Evolutionary conservation across 768 basidiomycete genomes (phyloP), one percentile per base, ranked within the genome.

Genomic region (Jaapia argillacea): DNA sequence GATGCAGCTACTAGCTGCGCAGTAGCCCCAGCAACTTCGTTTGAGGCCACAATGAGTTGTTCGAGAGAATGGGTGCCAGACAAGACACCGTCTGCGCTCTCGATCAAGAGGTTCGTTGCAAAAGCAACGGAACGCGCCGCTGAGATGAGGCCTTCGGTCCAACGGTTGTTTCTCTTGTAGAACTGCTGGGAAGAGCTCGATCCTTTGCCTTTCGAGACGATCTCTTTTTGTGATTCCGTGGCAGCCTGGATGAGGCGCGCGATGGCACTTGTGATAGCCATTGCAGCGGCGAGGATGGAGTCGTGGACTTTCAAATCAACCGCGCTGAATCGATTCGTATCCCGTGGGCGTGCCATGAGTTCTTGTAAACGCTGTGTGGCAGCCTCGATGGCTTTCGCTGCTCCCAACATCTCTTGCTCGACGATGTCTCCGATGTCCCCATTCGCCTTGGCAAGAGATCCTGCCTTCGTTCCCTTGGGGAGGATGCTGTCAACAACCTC

Each of bases 161-260:
- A 99, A 47, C 96, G 77, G 64, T 98, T 98, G 78, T 99, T 97
- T 47, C 89, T 83, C 70, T 99, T 99, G 76, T 98, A 99, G 74
- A 99, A 99, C 55, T 97, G 94, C 61, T 94, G 90, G 16, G 72
- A 79, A 20, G 92, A 77, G 61, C 81, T 91, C 16, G 92, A 87
- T 5, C 96, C 96, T 60, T 79, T 87, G 45, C 96, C 96, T 65
- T 96, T 84, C 2, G 83, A 81, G 43, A 97, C 96, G 44, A 99
- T 99, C 67, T 99, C 96, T 60, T 97, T 80, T 62, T 99, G 96
- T 41, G 93, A 97, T 27, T 93, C 93, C 1, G 96, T 96, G 18
- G 96, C 96, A 6, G 96, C 94, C 59, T 85, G 77, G 58, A 99
- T 98, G 46, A 99, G 79, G 25, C 92, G 81, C 14, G 79, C 86